Evolutionary conservation across 768 basidiomycete species (phyloP).

Genomic region (Pleurotus ostreatus): DNA sequence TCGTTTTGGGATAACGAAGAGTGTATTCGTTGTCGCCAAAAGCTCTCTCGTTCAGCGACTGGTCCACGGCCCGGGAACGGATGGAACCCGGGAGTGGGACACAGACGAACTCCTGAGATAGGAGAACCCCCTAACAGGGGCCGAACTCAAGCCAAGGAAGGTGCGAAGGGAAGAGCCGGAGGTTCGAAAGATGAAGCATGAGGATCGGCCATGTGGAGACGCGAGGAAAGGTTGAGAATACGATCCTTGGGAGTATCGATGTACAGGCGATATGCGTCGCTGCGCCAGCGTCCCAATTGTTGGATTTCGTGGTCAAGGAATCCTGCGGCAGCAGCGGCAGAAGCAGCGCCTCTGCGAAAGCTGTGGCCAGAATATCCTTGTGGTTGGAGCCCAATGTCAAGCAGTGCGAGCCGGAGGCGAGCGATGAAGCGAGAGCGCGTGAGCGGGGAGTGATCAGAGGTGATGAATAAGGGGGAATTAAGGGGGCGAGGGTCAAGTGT

Average conservation of each 20-base stretch:
- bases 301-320: conserved; percentile 31
- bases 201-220: neutral
- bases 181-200: neutral
- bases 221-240: conserved; percentile 14
- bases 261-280: conserved; percentile 35
- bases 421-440: neutral
- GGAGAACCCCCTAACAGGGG: too few species aligned
- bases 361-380: conserved; percentile 22
- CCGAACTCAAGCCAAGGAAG: neutral
- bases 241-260: conserved; percentile 21
- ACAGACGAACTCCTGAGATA: too few species aligned
- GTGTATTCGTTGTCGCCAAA: too few species aligned
- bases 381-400: neutral
- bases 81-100: too few species aligned
- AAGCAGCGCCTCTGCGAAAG: conserved; percentile 23
- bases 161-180: neutral
- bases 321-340: conserved; percentile 24
- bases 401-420: neutral
- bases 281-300: conserved; percentile 31
- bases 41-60: too few species aligned
- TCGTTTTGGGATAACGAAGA: too few species aligned
- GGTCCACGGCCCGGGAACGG: too few species aligned
- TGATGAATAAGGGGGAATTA: neutral
- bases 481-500: neutral
- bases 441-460: neutral